Base-by-base conservation (phyloP, 192 early-diverging fungal species). In the Gryganskiella cystojenkinii region DNA sequence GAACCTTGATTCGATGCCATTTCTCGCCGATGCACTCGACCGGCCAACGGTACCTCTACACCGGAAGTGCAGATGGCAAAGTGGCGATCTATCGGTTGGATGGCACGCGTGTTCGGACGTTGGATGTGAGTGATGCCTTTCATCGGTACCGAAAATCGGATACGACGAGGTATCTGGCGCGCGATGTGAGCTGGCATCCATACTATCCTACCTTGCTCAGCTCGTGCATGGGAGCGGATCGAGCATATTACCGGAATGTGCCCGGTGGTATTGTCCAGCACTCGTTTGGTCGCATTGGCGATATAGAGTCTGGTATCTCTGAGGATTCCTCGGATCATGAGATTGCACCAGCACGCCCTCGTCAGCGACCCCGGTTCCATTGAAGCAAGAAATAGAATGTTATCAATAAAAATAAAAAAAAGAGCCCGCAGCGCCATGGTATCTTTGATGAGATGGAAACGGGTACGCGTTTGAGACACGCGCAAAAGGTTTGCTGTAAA, bases 1-100 rank as follows among this genome's bases (percentile, higher is more conserved):
- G 83, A 47, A 93, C 92, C 0, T 59, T 93, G 30, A 93, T 93
- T 46, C 84, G 92, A 45, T 91, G 92, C 61, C 86, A 91, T 63
- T 93, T 89, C 54, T 89, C 89, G 11, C 91, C 91, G 0, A 55
- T 27, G 4, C 61, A 61, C 53, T 64, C 72, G 28, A 92, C 87
- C 10, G 88, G 88, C 2, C 86, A 91, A 57, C 79, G 80, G 20
- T 93, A 88, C 64, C 67, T 89, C 14, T 92, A 91, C 67, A 86
- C 87, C 13, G 92, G 92, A 14, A 83, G 74, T 50, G 79, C 85
- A 15, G 89, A 93, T 53, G 92, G 92, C 7, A 74, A 62, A 10
- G 83, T 88, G 6, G 30, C 67, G 17, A 81, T 84, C 55, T 84
- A 83, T 46, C 73, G 79, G 27, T 43, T 87, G 42, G 75, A 83